These are phyloP conservation scores for Starmera pachycereana DNA, from an alignment of 805 yeast genomes.

Conservation along the genomic window DNA sequence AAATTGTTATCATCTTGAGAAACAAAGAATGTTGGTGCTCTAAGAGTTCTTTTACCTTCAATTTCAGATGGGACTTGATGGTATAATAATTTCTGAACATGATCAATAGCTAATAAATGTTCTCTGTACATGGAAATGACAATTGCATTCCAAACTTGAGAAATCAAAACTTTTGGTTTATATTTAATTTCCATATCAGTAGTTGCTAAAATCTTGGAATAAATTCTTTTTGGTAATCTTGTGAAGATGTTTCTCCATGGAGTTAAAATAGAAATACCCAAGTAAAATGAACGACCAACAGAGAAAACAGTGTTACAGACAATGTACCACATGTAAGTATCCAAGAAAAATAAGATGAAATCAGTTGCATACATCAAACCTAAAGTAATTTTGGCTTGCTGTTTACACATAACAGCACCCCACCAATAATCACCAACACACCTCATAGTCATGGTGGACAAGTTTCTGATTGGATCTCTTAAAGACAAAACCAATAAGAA, in stretches of 20 bases:
- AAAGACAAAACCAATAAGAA: slow-evolving; percentile 80
- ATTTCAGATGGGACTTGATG: slow-evolving; percentile 98
- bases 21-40: slow-evolving; percentile 98
- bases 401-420: slow-evolving; percentile 61
- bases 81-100: slow-evolving; percentile 92
- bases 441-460: slow-evolving; percentile 80
- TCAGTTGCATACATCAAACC: slow-evolving; percentile 93
- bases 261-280: slow-evolving; percentile 97
- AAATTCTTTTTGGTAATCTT: slow-evolving; percentile 96
- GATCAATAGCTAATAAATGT: slow-evolving; percentile 95
- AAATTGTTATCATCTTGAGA: slow-evolving; percentile 90
- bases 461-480: slow-evolving; percentile 89
- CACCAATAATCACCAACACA: slow-evolving; percentile 95
- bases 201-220: slow-evolving; percentile 94
- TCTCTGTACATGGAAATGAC: slow-evolving; percentile 99
- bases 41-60: slow-evolving; percentile 95
- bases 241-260: slow-evolving; percentile 99
- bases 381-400: slow-evolving; percentile 81
- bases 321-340: slow-evolving; percentile 98
- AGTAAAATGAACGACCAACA: slow-evolving; percentile 94
- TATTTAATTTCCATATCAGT: slow-evolving; percentile 98
- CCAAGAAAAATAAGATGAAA: slow-evolving; percentile 91
- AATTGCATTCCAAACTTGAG: slow-evolving; percentile 99
- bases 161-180: slow-evolving; percentile 95
- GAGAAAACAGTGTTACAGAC: slow-evolving; percentile 91